Percentiles rank a stretch among this genome's conserved stretches.
Evolutionary conservation across 129 eudicot species (phyloP).

Genomic region (Ambrosia artemisiifolia): DNA sequence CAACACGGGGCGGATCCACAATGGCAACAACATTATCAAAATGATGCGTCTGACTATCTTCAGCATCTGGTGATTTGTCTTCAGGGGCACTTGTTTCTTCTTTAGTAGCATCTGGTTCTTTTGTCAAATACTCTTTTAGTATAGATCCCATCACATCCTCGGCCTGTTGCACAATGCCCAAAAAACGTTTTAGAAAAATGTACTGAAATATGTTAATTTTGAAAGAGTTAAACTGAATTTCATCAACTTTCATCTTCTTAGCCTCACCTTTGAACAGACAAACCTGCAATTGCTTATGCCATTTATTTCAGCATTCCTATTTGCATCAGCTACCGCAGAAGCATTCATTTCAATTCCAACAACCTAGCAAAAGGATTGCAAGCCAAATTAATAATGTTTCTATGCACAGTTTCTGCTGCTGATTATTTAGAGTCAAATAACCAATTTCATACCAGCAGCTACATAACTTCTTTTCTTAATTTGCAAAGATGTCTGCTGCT

Average conservation of each 20-base stretch:
- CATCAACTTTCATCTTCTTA: neutral
- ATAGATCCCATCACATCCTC: conserved; percentile 91
- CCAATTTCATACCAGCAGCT: neutral
- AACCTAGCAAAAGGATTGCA: conserved; percentile 49
- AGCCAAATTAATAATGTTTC: conserved; percentile 1
- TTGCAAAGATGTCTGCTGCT: no score
- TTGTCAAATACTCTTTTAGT: conserved; percentile 71
- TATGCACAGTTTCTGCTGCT: neutral
- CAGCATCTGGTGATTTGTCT: conserved; percentile 34
- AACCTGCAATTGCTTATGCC: conserved; percentile 87
- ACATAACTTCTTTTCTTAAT: no score
- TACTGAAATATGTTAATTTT: neutral
- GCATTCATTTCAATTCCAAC: conserved; percentile 99
- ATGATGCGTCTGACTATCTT: conserved; percentile 16
- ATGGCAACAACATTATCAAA: conserved; percentile 86
- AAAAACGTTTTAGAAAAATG: neutral
- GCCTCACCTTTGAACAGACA: conserved; percentile 82
- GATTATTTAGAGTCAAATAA: neutral
- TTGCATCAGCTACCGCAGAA: conserved; percentile 94
- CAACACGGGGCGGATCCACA: conserved; percentile 97
- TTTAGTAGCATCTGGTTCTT: conserved; percentile 35
- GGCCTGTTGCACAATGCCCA: conserved; percentile 45
- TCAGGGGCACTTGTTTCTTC: conserved; percentile 31
- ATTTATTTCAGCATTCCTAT: conserved; percentile 90
- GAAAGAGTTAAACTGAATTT: neutral